Evolutionary conservation across 352 stramenopile species (phyloP), one percentile per base, ranked within the genome.

Genomic region (Thalassiosira mediterranea): DNA sequence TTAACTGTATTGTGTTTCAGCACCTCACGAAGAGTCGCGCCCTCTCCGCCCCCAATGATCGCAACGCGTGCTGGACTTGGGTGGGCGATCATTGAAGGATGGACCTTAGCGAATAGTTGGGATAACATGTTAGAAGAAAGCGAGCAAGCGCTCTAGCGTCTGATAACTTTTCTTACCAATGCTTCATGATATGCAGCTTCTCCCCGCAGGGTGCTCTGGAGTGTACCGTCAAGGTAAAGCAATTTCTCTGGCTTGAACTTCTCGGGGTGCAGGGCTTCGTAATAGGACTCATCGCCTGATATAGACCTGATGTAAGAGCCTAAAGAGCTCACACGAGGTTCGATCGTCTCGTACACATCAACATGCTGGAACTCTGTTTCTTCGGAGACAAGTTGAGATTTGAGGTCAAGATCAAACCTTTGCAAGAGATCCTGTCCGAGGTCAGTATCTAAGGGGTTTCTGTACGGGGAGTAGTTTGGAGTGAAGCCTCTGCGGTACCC

Each of bases 41-140:
- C 79, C 64, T 90, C 84, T 19, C 73, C 83, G n/a, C 87, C 87
- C 44, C 82, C 87, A 31, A 92, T 64, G 66, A 92, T 86, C 23
- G 72, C 80, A 5, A 91, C 87, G 31, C 68, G 77, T 40, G 81
- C 86, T 0, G 87, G 87, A 54, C 69, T 61, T 8, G 84, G 57
- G 49, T 91, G 86, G 3, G 81, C 65, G 62, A 91, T 86, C 84
- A 91, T 91, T 25, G 70, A 81, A 46, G 84, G 75, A 60, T 91
- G 84, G n/a, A 91, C n/a, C n/a, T n/a, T n/a, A n/a, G n/a, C n/a
- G n/a, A n/a, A n/a, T n/a, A n/a, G n/a, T n/a, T n/a, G n/a, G n/a
- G n/a, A n/a, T n/a, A n/a, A n/a, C n/a, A n/a, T n/a, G n/a, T n/a
- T n/a, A n/a, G n/a, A n/a, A n/a, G n/a, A n/a, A n/a, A n/a, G n/a